These are phyloP conservation scores for Epichloe gansuensis DNA, from an alignment of 2,329 filamentous ascomycete genomes.

Conservation along the genomic window DNA sequence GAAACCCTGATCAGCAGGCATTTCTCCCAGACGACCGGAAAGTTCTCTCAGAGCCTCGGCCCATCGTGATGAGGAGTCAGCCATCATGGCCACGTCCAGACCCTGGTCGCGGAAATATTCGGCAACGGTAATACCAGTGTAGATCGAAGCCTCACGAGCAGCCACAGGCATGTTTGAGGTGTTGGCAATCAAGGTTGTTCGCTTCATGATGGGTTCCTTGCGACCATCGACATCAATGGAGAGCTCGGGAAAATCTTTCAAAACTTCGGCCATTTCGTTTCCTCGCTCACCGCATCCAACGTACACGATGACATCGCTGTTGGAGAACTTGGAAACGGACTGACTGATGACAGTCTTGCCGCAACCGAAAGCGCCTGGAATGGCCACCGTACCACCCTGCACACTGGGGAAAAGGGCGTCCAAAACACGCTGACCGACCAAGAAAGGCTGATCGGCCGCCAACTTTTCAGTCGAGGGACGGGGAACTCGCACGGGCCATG, in stretches of 20 bases:
- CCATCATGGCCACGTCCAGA: constrained; percentile 99
- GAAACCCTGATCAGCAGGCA: constrained; percentile 99
- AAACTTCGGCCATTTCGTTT: constrained; percentile 98
- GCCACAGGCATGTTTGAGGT: constrained; percentile 99
- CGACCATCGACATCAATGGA: constrained; percentile 88
- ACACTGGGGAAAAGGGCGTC: constrained; percentile 95
- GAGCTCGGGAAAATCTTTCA: constrained; percentile 99
- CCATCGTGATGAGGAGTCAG: constrained; percentile 95
- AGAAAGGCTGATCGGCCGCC: constrained; percentile 76
- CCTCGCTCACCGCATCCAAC: constrained; percentile 86
- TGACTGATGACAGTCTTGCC: constrained; percentile 99
- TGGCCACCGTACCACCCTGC: constrained; percentile 93
- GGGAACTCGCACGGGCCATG: constrained; percentile 93
- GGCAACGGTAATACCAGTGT: constrained; percentile 86
- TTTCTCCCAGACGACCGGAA: constrained; percentile 96
- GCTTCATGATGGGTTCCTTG: constrained; percentile 99
- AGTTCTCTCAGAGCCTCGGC: constrained; percentile 97
- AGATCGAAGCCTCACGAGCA: constrained; percentile 95
- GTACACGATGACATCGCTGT: constrained; percentile 97
- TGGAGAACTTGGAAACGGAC: constrained; percentile 98
- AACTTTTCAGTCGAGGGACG: constrained; percentile 87
- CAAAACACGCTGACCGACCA: constrained; percentile 92
- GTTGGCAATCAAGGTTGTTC: constrained; percentile 94
- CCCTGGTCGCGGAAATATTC: constrained; percentile 98
- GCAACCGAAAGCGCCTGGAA: constrained; percentile 95